These are phyloP conservation scores for Coemansia asiatica DNA, from an alignment of 192 early-diverging fungal genomes.

Conservation along the genomic window DNA sequence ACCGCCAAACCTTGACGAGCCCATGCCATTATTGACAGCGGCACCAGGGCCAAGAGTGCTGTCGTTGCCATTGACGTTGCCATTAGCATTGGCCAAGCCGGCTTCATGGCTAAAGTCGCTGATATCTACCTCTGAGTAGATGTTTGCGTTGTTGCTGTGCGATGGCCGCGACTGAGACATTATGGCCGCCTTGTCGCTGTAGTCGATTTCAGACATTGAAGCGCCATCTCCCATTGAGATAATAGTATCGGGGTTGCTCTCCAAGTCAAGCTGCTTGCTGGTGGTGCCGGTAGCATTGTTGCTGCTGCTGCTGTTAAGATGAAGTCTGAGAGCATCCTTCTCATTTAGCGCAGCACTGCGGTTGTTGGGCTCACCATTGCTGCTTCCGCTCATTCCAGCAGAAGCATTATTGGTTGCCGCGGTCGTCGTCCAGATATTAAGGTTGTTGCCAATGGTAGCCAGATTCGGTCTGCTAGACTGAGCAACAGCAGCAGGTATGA, in stretches of 20 bases:
- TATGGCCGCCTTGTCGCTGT: constrained; percentile 32
- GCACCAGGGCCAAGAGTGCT: background rate
- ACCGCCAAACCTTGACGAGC: constrained; percentile 4
- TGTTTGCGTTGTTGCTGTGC: constrained; percentile 5
- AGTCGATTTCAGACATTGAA: constrained; percentile 26
- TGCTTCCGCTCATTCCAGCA: no score
- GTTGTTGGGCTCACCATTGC: background rate
- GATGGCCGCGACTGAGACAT: constrained; percentile 7
- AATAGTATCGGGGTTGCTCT: constrained; percentile 53
- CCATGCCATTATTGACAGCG: background rate
- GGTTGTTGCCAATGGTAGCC: constrained; percentile 13
- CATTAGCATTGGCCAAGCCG: constrained; percentile 4
- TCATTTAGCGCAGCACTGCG: constrained; percentile 12
- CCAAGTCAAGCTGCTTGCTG: constrained; percentile 33
- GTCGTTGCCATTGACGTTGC: background rate
- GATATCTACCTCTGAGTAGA: background rate
- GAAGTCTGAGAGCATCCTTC: constrained; percentile 43
- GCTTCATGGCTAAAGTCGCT: background rate
- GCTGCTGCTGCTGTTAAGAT: constrained; percentile 38
- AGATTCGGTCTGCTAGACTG: constrained; percentile 24
- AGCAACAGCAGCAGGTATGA: background rate
- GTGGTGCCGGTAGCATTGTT: background rate
- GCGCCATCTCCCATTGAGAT: constrained; percentile 23
- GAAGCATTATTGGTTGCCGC: background rate
- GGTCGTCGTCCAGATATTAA: constrained; percentile 16